Conservation (phyloP, 2,329 filamentous ascomycete genomes). For the Paecilomyces sp. region DNA sequence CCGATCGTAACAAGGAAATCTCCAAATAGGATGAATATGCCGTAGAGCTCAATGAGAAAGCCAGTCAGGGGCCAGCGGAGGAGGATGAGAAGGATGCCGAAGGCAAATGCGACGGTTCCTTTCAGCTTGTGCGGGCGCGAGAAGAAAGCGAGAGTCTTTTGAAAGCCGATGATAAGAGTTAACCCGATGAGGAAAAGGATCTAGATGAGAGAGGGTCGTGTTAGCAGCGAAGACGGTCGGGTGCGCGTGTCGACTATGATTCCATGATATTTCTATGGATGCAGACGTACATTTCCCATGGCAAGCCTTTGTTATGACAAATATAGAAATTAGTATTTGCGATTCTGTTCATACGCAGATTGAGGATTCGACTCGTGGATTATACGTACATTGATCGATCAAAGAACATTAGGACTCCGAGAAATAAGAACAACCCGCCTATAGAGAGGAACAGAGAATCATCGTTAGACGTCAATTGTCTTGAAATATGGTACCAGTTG, state of each 20-base stretch:
- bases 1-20: slow-evolving; percentile 93
- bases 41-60: slow-evolving; percentile 85
- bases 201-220: slow-evolving; percentile 38
- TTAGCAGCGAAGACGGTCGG: not conserved
- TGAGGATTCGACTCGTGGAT: not conserved
- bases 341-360: not conserved
- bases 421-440: slow-evolving; percentile 93
- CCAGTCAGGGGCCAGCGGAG: slow-evolving; percentile 86
- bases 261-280: not conserved
- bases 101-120: slow-evolving; percentile 81
- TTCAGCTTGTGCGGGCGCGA: slow-evolving; percentile 86
- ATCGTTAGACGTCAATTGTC: slow-evolving; percentile 1
- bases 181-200: slow-evolving; percentile 97
- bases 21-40: slow-evolving; percentile 87
- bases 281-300: slow-evolving; percentile 80
- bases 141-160: slow-evolving; percentile 92
- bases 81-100: slow-evolving; percentile 77
- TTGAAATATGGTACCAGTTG: not conserved
- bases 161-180: slow-evolving; percentile 86
- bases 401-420: slow-evolving; percentile 94
- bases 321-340: not conserved
- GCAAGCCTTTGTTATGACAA: slow-evolving; percentile 58
- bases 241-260: not conserved
- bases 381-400: slow-evolving; percentile 79
- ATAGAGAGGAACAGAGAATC: slow-evolving; percentile 9